Evolutionary conservation across 306 rosid genomes (phyloP).

Genomic region (Glycine tomentella): DNA sequence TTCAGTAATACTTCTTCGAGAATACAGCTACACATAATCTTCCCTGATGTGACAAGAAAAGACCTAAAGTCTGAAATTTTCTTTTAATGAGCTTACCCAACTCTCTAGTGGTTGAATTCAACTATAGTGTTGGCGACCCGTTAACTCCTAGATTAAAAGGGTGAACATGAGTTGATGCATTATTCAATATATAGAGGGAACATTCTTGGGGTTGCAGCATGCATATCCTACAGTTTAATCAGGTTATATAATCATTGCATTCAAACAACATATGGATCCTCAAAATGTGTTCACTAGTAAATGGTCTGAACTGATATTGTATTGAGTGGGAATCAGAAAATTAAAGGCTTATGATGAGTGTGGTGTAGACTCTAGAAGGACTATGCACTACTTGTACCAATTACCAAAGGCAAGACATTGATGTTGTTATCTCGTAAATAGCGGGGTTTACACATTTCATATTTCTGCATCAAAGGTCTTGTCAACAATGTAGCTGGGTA

Average conservation of each 20-base stretch:
- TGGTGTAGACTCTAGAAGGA: no score
- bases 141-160: not conserved
- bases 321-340: no score
- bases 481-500: no score
- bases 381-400: no score
- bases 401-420: no score
- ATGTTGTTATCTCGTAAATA: no score
- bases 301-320: no score
- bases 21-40: not conserved
- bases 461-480: no score
- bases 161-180: not conserved
- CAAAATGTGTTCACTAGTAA: not conserved
- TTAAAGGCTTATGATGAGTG: no score
- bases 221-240: not conserved
- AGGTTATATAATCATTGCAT: constrained; percentile 17
- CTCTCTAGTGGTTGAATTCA: not conserved
- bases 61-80: not conserved
- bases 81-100: not conserved
- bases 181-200: not conserved
- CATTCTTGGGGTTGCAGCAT: not conserved
- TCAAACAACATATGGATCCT: constrained; percentile 54
- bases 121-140: not conserved
- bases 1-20: not conserved
- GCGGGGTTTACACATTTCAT: no score
- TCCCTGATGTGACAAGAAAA: constrained; percentile 18